Evolutionary conservation across 805 yeast genomes (phyloP), one percentile per base, ranked within the genome.

Genomic region (Brettanomyces bruxellensis): DNA sequence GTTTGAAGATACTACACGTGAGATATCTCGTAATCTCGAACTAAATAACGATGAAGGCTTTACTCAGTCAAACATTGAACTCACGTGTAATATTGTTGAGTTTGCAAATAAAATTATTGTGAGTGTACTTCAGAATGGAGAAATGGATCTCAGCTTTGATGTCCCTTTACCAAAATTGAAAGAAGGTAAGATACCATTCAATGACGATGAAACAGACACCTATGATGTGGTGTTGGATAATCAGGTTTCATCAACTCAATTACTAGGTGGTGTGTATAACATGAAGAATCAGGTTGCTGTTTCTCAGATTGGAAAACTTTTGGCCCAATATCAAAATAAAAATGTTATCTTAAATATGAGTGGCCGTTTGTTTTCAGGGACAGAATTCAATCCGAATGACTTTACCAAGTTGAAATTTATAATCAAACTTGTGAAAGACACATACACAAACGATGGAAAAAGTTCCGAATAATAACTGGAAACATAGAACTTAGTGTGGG

Each of bases 111-210:
- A 69, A 49, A 51, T 68, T 23, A 58, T 76, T 11, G 45, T 76
- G 34, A 65, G 68, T 34, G 51, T 76, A 7, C 55, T 66, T 34
- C 58, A 65, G 43, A 60, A 74, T 54, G 79, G 78, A 2, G 67
- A 71, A 25, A 66, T 67, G 48, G 80, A 76, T 55, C 66, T 72
- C 4, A 67, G 78, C 0, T 73, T 71, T 49, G 78, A 73, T 47
- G 53, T 75, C 8, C 73, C 68, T 40, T 47, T 59, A 2, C 54
- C 63, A 2, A 42, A 45, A 7, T 13, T 54, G 9, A 44, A 47
- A 6, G 56, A 51, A 35, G 46, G 52, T 9, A 46, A 47, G 22
- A 52, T 43, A 3, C 57, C 58, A 3, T 42, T 35, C 25, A 57
- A 56, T 25, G 55, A 44, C 12, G 50, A 45, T 30, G 48, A 44